phyloP scores from a whole-genome alignment of 805 yeast genomes.

The Saturnispora quitensis region DNA sequence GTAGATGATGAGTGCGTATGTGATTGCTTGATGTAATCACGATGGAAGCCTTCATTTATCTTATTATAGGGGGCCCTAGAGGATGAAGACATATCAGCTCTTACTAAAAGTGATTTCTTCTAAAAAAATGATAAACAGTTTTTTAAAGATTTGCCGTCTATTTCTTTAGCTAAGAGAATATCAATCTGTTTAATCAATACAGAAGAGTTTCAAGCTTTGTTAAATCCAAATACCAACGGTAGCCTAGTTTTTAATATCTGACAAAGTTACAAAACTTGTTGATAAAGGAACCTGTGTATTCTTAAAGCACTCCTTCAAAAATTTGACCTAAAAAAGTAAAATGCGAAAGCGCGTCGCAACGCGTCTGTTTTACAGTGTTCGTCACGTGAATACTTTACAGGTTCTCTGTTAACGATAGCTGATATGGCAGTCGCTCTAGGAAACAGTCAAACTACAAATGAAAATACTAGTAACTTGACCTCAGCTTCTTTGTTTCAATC shows the following conservation, averaged over 20 bases:
- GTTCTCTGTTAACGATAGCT: background rate
- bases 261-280: background rate
- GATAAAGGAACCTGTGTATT: background rate
- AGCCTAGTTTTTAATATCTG: background rate
- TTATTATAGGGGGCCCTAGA: background rate
- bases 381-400: background rate
- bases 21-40: background rate
- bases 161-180: background rate
- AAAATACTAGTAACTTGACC: too few species aligned
- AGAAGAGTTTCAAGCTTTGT: background rate
- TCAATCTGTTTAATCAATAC: background rate
- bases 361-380: background rate
- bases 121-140: background rate
- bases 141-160: background rate
- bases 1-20: slow-evolving; percentile 21
- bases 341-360: background rate
- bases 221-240: background rate
- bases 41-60: slow-evolving; percentile 14
- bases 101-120: background rate
- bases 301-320: background rate
- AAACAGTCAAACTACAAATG: too few species aligned
- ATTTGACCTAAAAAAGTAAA: background rate
- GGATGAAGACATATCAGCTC: background rate
- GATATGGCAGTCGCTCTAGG: too few species aligned
- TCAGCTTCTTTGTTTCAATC: too few species aligned